phyloP scores from a whole-genome alignment of 2,329 filamentous ascomycete genomes.

The Fusarium oligoseptatum region DNA sequence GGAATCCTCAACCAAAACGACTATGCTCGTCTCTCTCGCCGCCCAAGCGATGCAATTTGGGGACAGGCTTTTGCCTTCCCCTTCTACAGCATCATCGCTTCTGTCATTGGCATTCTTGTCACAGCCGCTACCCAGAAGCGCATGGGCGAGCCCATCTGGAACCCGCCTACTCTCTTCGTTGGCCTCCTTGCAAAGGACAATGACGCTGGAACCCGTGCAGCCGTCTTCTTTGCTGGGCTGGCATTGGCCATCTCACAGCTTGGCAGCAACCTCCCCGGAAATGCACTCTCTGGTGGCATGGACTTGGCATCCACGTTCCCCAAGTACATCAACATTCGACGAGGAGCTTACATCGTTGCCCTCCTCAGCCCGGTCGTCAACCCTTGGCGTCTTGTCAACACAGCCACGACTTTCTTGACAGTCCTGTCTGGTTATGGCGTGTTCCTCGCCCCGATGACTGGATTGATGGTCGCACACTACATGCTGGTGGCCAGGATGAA shows the following conservation, averaged over 20 bases:
- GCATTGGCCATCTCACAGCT: conserved; percentile 54
- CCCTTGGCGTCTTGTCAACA: conserved; percentile 56
- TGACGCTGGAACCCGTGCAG: conserved; percentile 52
- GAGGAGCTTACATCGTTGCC: conserved; percentile 54
- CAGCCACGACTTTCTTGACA: conserved; percentile 53
- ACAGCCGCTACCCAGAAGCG: conserved; percentile 55
- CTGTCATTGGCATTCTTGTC: conserved; percentile 57
- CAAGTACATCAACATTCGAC: conserved; percentile 54
- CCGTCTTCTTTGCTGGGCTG: conserved; percentile 55
- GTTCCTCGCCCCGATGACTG: conserved; percentile 56
- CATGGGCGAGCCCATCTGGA: conserved; percentile 55
- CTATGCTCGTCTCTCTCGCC: conserved; percentile 52
- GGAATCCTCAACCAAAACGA: conserved; percentile 57
- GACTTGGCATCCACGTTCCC: conserved; percentile 56
- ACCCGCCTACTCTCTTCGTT: conserved; percentile 53
- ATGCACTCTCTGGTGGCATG: conserved; percentile 55
- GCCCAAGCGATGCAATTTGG: conserved; percentile 50
- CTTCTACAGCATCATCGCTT: conserved; percentile 52
- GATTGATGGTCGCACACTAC: conserved; percentile 56
- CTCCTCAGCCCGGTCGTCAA: conserved; percentile 54
- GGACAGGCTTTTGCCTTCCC: conserved; percentile 54
- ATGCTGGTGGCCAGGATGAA: conserved; percentile 51
- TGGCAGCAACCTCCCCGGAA: conserved; percentile 54
- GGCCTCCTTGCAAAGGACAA: conserved; percentile 48
- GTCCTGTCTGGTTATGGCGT: conserved; percentile 55